phyloP scores from a whole-genome alignment of 805 yeast genomes.

The Wickerhamiella sergipiensis region DNA sequence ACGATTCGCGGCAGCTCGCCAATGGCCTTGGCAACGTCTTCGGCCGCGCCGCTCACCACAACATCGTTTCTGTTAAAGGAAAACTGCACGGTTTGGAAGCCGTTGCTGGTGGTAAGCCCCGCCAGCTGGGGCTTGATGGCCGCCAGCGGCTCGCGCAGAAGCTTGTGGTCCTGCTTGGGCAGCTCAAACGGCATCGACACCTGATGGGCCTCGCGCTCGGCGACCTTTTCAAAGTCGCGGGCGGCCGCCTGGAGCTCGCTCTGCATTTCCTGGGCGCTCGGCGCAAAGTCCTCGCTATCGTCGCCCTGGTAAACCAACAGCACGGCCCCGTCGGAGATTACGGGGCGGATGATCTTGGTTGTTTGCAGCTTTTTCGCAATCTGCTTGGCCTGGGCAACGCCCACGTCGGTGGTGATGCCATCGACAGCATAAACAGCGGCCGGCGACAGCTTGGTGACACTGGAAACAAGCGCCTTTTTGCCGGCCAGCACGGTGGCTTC shows the following conservation, averaged over 20 bases:
- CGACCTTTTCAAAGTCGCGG: slow-evolving; percentile 40
- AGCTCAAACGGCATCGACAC: slow-evolving; percentile 38
- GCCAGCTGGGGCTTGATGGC: slow-evolving; percentile 10
- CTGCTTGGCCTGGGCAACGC: slow-evolving; percentile 19
- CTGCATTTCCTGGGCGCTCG: slow-evolving; percentile 45
- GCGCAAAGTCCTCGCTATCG: slow-evolving; percentile 52
- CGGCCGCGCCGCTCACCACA: slow-evolving; percentile 53
- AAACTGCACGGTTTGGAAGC: slow-evolving; percentile 19
- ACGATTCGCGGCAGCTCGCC: slow-evolving; percentile 41
- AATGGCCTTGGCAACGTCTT: slow-evolving; percentile 43
- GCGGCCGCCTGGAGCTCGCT: slow-evolving; percentile 43
- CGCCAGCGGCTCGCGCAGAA: slow-evolving; percentile 40
- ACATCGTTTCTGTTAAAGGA: slow-evolving; percentile 28
- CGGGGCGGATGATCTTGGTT: slow-evolving; percentile 28
- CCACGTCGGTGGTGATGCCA: slow-evolving; percentile 39
- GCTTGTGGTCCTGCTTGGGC: slow-evolving; percentile 41
- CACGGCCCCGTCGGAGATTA: slow-evolving; percentile 36
- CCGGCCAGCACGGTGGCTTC: slow-evolving; percentile 42
- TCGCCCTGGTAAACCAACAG: slow-evolving; percentile 38
- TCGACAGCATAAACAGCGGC: slow-evolving; percentile 39
- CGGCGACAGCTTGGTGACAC: slow-evolving; percentile 65
- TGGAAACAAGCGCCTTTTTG: slow-evolving; percentile 58
- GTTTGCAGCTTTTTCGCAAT: slow-evolving; percentile 25
- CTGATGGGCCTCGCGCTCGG: slow-evolving; percentile 44
- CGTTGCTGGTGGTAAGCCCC: slow-evolving; percentile 10